phyloP scores from a whole-genome alignment of 192 early-diverging fungal species.

The Blastocladiella britannica region DNA sequence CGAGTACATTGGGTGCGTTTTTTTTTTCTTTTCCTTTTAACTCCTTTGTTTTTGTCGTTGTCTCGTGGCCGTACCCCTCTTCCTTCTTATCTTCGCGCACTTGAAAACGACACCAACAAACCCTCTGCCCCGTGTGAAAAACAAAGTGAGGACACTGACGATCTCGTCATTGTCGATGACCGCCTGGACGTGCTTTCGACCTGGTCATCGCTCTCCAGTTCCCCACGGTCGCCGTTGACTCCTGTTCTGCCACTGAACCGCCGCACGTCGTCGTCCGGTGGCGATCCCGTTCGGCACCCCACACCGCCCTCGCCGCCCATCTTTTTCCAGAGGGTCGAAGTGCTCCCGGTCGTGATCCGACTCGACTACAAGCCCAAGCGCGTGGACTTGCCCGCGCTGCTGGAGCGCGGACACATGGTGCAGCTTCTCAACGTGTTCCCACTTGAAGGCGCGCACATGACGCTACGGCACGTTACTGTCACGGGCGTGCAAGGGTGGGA shows the following conservation, averaged over 20 bases:
- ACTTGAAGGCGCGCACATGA: constrained; percentile 80
- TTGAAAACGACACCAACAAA: no score
- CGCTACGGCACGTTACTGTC: constrained; percentile 47
- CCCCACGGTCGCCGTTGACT: no score
- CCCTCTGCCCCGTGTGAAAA: no score
- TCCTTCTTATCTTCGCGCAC: background rate
- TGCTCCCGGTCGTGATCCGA: constrained; percentile 58
- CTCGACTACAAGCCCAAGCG: constrained; percentile 97
- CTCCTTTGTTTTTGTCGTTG: background rate
- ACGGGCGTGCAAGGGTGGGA: constrained; percentile 54
- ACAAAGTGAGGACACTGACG: no score
- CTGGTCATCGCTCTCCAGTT: no score
- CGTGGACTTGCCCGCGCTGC: constrained; percentile 45
- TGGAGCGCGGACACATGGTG: constrained; percentile 50
- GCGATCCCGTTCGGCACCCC: no score
- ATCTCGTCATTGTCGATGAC: no score
- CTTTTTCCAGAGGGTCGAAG: constrained; percentile 35
- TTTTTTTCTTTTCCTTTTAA: background rate
- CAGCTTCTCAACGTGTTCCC: constrained; percentile 86
- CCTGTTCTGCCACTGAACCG: no score
- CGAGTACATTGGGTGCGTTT: background rate
- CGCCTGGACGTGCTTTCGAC: no score
- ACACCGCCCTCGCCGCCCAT: background rate
- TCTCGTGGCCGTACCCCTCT: constrained; percentile 2
- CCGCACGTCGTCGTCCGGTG: no score